Conservation (phyloP, 257 asterid species). For the Cinchona pubescens region DNA sequence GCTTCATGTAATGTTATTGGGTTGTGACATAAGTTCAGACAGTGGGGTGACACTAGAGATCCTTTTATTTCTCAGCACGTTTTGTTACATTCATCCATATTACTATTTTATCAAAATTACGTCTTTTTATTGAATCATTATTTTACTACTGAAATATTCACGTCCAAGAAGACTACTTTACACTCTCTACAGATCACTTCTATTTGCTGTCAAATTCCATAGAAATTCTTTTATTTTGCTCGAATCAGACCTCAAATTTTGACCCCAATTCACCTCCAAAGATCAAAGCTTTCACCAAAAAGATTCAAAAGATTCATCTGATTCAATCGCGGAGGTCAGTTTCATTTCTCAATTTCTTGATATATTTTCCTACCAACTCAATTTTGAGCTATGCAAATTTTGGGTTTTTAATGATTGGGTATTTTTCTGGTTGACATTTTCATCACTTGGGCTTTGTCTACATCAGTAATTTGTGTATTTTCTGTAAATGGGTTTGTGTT, state of each 20-base stretch:
- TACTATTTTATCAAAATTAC: constrained; percentile 19
- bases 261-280: constrained; percentile 34
- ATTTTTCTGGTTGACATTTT: constrained; percentile 6
- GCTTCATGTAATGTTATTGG: constrained; percentile 16
- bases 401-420: constrained; percentile 30
- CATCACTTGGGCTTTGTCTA: constrained; percentile 9
- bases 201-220: constrained; percentile 6
- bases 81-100: constrained; percentile 31
- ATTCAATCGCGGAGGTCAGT: constrained; percentile 44
- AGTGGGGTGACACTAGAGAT: constrained; percentile 35
- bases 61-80: constrained; percentile 55
- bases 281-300: constrained; percentile 30
- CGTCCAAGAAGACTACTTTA: constrained; percentile 40
- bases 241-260: constrained; percentile 39
- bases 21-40: constrained; percentile 4
- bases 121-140: constrained; percentile 1
- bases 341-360: constrained; percentile 23
- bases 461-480: constrained; percentile 22
- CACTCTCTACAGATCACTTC: constrained; percentile 12
- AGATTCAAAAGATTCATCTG: constrained; percentile 29
- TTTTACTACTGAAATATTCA: constrained; percentile 39
- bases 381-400: constrained; percentile 24
- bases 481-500: constrained; percentile 26
- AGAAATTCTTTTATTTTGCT: neutral
- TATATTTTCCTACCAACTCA: constrained; percentile 11